Conservation (phyloP, 768 basidiomycete species). For the Gloeopeniophorella convolvens region DNA sequence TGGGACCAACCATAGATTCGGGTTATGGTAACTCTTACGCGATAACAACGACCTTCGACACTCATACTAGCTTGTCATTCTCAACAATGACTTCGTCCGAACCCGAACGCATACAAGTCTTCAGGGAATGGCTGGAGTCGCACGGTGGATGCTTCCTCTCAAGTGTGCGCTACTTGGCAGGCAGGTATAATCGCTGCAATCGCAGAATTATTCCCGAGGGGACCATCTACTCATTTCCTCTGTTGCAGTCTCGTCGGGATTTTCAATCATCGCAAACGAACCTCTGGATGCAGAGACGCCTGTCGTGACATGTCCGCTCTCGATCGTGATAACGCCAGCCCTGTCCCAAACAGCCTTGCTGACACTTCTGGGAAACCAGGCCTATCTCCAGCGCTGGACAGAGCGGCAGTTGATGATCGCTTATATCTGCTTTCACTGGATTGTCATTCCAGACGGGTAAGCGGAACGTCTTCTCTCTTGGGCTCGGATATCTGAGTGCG, state of each 20-base stretch:
- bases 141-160: constrained; percentile 50
- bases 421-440: constrained; percentile 62
- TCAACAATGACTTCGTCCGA: too few species aligned
- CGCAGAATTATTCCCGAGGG: neutral
- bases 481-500: constrained; percentile 3
- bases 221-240: neutral
- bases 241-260: constrained; percentile 32
- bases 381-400: constrained; percentile 37
- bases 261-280: constrained; percentile 42
- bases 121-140: constrained; percentile 45
- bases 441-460: constrained; percentile 38
- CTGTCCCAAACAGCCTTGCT: constrained; percentile 39
- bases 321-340: constrained; percentile 54
- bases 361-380: constrained; percentile 30
- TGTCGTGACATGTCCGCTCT: constrained; percentile 63
- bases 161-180: constrained; percentile 38
- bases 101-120: constrained; percentile 21
- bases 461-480: constrained; percentile 8
- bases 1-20: too few species aligned
- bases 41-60: too few species aligned
- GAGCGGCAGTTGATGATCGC: constrained; percentile 63
- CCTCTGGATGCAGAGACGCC: constrained; percentile 44
- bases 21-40: too few species aligned
- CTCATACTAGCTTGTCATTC: too few species aligned
- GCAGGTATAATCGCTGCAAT: constrained; percentile 28